Percentiles rank a stretch among this genome's conserved stretches.
These are phyloP conservation scores for Exsudoporus frostii DNA, from an alignment of 768 basidiomycete genomes.

Conservation along the genomic window DNA sequence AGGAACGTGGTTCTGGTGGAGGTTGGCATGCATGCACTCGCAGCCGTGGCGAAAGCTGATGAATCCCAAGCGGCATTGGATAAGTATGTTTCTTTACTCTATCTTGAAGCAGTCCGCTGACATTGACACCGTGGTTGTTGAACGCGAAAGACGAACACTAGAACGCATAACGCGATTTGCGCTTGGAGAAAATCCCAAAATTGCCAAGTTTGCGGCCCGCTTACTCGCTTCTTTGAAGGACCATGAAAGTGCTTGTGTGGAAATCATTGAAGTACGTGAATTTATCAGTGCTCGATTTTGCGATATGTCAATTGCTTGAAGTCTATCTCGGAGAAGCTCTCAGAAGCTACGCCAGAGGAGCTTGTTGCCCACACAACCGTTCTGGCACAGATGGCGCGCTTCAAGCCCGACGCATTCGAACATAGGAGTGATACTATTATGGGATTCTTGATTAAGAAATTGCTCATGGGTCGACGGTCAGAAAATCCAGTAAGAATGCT, in stretches of 20 bases:
- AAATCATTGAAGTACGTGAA: slow-evolving; percentile 61
- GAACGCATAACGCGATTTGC: slow-evolving; percentile 64
- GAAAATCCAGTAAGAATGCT: slow-evolving; percentile 42
- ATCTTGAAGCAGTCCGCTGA: neutral
- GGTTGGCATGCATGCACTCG: slow-evolving; percentile 72
- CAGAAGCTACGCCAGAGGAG: slow-evolving; percentile 43
- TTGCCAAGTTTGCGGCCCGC: slow-evolving; percentile 85
- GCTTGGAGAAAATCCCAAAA: slow-evolving; percentile 53
- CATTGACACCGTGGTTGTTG: neutral
- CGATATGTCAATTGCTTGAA: slow-evolving; percentile 27
- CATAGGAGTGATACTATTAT: slow-evolving; percentile 72
- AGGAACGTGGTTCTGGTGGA: slow-evolving; percentile 55
- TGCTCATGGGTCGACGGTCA: slow-evolving; percentile 58
- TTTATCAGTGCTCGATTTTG: neutral
- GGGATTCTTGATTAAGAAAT: slow-evolving; percentile 62
- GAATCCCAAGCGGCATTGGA: slow-evolving; percentile 55
- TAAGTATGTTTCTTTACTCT: slow-evolving; percentile 47
- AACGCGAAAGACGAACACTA: slow-evolving; percentile 51
- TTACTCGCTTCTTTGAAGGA: slow-evolving; percentile 60
- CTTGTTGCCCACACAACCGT: slow-evolving; percentile 69
- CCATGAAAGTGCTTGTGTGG: slow-evolving; percentile 45
- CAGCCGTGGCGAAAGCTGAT: slow-evolving; percentile 62
- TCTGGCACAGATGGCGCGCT: slow-evolving; percentile 69
- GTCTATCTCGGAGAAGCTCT: slow-evolving; percentile 56
- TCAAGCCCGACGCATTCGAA: slow-evolving; percentile 74